Percentiles rank a stretch among this genome's conserved stretches.
Evolutionary conservation across 352 stramenopile species (phyloP).

Genomic region (Stephanocyclus meneghinianus): DNA sequence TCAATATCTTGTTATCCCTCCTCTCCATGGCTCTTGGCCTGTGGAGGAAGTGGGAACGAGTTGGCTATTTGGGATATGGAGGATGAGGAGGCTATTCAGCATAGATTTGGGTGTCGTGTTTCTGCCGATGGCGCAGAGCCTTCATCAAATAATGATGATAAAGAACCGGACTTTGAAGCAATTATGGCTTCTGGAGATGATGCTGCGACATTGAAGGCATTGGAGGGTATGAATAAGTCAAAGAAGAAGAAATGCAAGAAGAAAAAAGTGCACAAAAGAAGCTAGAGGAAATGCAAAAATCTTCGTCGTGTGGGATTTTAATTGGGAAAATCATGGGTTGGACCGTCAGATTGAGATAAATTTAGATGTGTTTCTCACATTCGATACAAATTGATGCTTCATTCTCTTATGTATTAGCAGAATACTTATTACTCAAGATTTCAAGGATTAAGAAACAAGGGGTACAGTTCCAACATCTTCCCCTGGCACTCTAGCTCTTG

Average conservation of each 20-base stretch:
- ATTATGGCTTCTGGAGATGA: slow-evolving; percentile 48
- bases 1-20: slow-evolving; percentile 81
- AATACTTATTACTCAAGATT: no score
- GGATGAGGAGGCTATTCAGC: slow-evolving; percentile 66
- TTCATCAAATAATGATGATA: not conserved
- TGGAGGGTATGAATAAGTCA: slow-evolving; percentile 52
- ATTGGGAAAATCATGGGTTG: not conserved
- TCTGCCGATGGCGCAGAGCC: slow-evolving; percentile 16
- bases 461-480: no score
- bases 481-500: no score
- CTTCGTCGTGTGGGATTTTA: not conserved
- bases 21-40: slow-evolving; percentile 77
- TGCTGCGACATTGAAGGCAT: slow-evolving; percentile 34
- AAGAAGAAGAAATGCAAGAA: slow-evolving; percentile 54
- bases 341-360: not conserved
- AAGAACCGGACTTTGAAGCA: slow-evolving; percentile 61
- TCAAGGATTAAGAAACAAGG: no score
- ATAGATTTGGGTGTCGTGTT: slow-evolving; percentile 65
- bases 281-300: not conserved
- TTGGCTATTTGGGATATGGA: slow-evolving; percentile 82
- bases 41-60: slow-evolving; percentile 76
- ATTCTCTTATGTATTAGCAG: no score
- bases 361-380: not conserved
- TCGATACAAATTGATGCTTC: no score
- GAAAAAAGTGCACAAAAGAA: slow-evolving; percentile 54